Evolutionary conservation across 208 protist genomes (phyloP).

Genomic region (Balamuthia mandrillaris): DNA sequence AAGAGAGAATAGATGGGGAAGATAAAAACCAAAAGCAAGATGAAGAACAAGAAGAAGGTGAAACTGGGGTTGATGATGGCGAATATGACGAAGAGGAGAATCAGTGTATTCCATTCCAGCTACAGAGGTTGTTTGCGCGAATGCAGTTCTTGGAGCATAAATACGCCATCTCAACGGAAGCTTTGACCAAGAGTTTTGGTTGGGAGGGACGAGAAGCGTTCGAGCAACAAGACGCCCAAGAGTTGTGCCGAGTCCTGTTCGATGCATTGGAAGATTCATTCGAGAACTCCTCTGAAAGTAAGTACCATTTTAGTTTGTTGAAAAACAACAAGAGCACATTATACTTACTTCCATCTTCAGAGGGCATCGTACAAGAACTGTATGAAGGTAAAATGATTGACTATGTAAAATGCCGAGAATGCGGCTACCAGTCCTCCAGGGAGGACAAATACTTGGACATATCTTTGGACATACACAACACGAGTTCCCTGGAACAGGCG

Average conservation of each 20-base stretch:
- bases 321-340: neutral
- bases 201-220: conserved; percentile 59
- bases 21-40: too few species aligned
- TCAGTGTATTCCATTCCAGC: conserved; percentile 36
- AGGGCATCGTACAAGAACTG: conserved; percentile 33
- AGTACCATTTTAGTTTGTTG: neutral
- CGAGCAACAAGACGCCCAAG: conserved; percentile 65
- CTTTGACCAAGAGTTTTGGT: conserved; percentile 56
- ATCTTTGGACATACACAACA: neutral
- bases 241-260: conserved; percentile 58
- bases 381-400: conserved; percentile 50
- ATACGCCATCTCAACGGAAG: neutral
- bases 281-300: neutral
- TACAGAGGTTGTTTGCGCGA: conserved; percentile 44
- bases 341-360: neutral
- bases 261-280: conserved; percentile 55
- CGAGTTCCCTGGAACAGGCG: neutral
- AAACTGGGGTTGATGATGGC: too few species aligned
- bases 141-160: neutral
- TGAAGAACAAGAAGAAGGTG: too few species aligned
- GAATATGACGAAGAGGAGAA: conserved; percentile 22
- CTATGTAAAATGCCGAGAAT: conserved; percentile 40
- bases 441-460: neutral
- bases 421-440: neutral
- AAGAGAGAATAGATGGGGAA: too few species aligned